Evolutionary conservation across 345 rosid species (phyloP).

Genomic region (Arabidopsis arenosa): DNA sequence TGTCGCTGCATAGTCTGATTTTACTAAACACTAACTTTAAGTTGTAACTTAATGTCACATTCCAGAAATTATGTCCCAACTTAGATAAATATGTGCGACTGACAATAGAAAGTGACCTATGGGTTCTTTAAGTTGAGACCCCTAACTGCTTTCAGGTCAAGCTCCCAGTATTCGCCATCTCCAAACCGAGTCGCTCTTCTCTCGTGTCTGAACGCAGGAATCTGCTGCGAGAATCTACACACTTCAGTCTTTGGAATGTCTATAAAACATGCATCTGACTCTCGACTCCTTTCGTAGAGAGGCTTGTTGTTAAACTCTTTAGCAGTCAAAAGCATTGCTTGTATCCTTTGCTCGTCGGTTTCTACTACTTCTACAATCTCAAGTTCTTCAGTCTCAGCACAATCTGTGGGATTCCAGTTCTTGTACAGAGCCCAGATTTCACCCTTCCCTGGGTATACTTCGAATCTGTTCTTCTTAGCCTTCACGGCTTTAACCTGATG

Average conservation of each 20-base stretch:
- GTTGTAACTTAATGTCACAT: background rate
- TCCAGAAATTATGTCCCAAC: background rate
- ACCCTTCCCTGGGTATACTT: conserved; percentile 54
- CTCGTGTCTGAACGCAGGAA: conserved; percentile 49
- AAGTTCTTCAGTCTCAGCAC: conserved; percentile 43
- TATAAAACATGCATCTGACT: conserved; percentile 38
- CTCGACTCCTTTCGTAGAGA: conserved; percentile 49
- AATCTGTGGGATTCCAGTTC: conserved; percentile 35
- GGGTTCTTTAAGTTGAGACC: conserved; percentile 27
- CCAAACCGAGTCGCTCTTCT: conserved; percentile 32
- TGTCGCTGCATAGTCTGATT: background rate
- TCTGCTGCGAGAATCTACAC: conserved; percentile 63
- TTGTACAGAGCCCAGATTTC: conserved; percentile 68
- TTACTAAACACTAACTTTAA: background rate
- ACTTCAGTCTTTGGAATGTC: conserved; percentile 46
- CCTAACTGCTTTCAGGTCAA: conserved; percentile 52
- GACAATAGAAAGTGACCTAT: background rate
- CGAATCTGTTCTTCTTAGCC: conserved; percentile 32
- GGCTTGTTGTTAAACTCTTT: conserved; percentile 30
- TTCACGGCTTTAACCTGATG: conserved; percentile 48
- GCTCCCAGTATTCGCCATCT: conserved; percentile 48
- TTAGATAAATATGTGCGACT: conserved; percentile 1
- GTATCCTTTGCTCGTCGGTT: conserved; percentile 35
- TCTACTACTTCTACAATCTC: conserved; percentile 60
- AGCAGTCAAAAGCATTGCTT: conserved; percentile 42